Percentiles rank a stretch among this genome's conserved stretches.
Conservation (phyloP, 2,329 filamentous ascomycete genomes). For the Falciphora oryzae region DNA sequence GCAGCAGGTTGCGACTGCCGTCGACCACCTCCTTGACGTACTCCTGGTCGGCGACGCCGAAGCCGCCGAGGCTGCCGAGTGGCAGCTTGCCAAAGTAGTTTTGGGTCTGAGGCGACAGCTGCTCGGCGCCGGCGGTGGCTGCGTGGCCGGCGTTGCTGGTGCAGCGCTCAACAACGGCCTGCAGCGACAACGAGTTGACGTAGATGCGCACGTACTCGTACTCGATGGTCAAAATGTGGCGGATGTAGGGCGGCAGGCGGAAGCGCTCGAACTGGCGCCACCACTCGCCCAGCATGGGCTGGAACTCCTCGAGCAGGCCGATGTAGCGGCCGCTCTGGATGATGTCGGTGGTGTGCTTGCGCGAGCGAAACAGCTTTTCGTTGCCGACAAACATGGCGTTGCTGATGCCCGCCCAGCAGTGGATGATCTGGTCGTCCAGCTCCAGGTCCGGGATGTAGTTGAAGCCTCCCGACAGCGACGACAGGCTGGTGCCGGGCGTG, state of each 20-base stretch:
- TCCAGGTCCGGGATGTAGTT: slow-evolving; percentile 63
- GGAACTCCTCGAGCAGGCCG: slow-evolving; percentile 72
- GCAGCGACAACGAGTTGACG: slow-evolving; percentile 86
- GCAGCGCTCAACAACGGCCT: slow-evolving; percentile 91
- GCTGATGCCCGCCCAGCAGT: slow-evolving; percentile 93
- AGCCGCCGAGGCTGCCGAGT: slow-evolving; percentile 57
- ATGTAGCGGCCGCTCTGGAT: slow-evolving; percentile 84
- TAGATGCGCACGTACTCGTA: slow-evolving; percentile 95
- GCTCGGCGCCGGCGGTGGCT: slow-evolving; percentile 27
- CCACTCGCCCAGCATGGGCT: slow-evolving; percentile 74
- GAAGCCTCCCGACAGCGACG: slow-evolving; percentile 51
- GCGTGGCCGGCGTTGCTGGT: slow-evolving; percentile 62
- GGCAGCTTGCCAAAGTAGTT: slow-evolving; percentile 60
- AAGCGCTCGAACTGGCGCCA: slow-evolving; percentile 76
- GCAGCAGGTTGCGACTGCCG: slow-evolving; percentile 69
- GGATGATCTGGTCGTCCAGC: slow-evolving; percentile 64
- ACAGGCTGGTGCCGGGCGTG: slow-evolving; percentile 51
- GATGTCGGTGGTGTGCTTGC: slow-evolving; percentile 80
- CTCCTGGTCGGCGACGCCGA: slow-evolving; percentile 61
- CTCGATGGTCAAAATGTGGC: slow-evolving; percentile 83
- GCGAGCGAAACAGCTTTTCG: slow-evolving; percentile 78
- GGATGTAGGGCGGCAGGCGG: slow-evolving; percentile 57
- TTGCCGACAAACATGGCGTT: slow-evolving; percentile 90
- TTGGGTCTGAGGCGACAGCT: slow-evolving; percentile 57
- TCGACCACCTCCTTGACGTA: slow-evolving; percentile 73